Percentiles rank a stretch among this genome's conserved stretches.
Evolutionary conservation across 805 yeast species (phyloP).

Genomic region (Wickerhamomyces strasburgensis): DNA sequence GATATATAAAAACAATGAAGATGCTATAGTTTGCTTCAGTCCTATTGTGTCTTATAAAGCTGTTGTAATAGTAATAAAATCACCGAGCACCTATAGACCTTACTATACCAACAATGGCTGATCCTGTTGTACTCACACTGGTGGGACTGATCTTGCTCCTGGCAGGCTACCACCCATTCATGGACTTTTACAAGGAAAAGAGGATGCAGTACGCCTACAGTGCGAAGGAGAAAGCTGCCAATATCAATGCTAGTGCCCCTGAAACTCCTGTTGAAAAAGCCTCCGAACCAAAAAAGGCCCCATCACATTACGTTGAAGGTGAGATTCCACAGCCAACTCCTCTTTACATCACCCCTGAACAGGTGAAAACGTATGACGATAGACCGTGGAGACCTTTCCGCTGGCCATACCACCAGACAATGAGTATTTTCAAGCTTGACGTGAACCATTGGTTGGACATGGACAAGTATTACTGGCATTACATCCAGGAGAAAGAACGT

Average conservation of each 20-base stretch:
- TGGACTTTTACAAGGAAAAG: too few species aligned
- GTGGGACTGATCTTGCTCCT: conserved; percentile 7
- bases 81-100: too few species aligned
- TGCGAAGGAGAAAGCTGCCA: conserved; percentile 4
- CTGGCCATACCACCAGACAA: conserved; percentile 78
- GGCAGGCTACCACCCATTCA: conserved; percentile 10
- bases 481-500: conserved; percentile 57
- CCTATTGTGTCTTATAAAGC: too few species aligned
- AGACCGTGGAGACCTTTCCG: conserved; percentile 80
- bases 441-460: conserved; percentile 74
- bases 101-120: conserved; percentile 6
- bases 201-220: conserved; percentile 5
- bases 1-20: too few species aligned
- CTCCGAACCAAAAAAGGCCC: background rate
- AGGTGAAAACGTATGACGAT: conserved; percentile 60
- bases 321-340: conserved; percentile 42
- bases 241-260: background rate
- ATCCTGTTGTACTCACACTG: conserved; percentile 9
- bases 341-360: conserved; percentile 59
- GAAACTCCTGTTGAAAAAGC: conserved; percentile 1
- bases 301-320: conserved; percentile 8
- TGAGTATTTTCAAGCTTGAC: conserved; percentile 69
- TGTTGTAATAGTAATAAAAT: too few species aligned
- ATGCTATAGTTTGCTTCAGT: too few species aligned
- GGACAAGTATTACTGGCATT: conserved; percentile 70